Evolutionary conservation across 352 stramenopile genomes (phyloP).

Genomic region (Aphanomyces invadans): DNA sequence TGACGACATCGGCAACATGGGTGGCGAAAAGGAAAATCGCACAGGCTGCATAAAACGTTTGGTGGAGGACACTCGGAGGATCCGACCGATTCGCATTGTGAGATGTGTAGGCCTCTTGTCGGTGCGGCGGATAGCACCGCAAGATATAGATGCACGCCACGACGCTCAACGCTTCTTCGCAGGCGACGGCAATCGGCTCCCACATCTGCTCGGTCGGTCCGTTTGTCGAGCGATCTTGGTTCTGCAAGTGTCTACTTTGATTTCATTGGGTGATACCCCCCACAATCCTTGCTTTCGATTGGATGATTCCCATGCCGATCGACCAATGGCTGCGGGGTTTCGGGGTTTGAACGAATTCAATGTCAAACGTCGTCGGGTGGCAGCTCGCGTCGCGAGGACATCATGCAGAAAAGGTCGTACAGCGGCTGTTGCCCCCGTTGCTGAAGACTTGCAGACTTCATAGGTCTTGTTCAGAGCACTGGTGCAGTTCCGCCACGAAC

Average conservation of each 20-base stretch:
- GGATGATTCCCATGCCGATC: too few relatives aligned
- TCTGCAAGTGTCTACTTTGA: background rate
- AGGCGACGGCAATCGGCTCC: conserved; percentile 7
- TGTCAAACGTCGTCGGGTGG: too few relatives aligned
- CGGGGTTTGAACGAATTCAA: too few relatives aligned
- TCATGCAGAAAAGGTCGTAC: too few relatives aligned
- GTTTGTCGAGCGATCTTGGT: background rate
- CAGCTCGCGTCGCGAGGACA: too few relatives aligned
- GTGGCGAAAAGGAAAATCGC: conserved; percentile 46
- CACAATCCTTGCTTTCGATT: background rate
- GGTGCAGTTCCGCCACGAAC: too few relatives aligned
- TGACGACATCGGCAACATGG: conserved; percentile 52
- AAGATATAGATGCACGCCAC: background rate
- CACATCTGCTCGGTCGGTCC: background rate
- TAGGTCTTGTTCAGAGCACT: too few relatives aligned
- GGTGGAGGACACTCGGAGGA: background rate
- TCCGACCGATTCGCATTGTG: background rate
- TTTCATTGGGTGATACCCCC: background rate
- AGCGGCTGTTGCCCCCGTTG: too few relatives aligned
- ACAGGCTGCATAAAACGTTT: background rate
- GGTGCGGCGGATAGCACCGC: background rate
- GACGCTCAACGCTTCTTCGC: background rate
- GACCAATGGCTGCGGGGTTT: too few relatives aligned
- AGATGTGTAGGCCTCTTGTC: background rate
- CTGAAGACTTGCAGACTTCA: too few relatives aligned